A percentile compares a stretch with the other conserved stretches of the same genome.
These are phyloP conservation scores for Sporothrix luriei DNA, from an alignment of 2,329 filamentous ascomycete species.

Conservation along the genomic window DNA sequence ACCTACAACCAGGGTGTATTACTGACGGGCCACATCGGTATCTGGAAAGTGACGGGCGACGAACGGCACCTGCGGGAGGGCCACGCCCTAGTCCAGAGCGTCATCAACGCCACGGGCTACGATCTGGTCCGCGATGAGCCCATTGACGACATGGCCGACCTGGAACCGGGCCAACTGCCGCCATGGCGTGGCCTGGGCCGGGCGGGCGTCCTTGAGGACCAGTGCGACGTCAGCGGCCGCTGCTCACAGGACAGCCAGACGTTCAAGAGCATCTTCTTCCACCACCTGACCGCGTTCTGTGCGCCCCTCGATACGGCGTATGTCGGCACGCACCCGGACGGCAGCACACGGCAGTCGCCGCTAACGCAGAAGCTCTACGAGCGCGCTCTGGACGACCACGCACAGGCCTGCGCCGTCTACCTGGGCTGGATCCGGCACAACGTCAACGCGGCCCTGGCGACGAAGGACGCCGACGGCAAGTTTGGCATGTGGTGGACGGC, in stretches of 20 bases:
- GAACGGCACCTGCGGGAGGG: conserved; percentile 73
- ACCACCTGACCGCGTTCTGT: conserved; percentile 82
- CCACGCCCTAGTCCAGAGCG: conserved; percentile 71
- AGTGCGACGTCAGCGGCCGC: conserved; percentile 71
- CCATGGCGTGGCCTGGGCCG: conserved; percentile 76
- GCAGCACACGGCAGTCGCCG: background rate
- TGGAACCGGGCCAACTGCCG: conserved; percentile 47
- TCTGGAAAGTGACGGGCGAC: conserved; percentile 79
- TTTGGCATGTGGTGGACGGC: conserved; percentile 91
- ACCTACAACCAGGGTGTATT: conserved; percentile 96
- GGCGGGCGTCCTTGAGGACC: conserved; percentile 79
- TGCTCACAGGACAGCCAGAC: conserved; percentile 86
- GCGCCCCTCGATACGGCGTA: conserved; percentile 55
- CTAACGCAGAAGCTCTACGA: conserved; percentile 10
- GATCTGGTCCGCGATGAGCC: conserved; percentile 49
- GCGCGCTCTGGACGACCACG: conserved; percentile 50
- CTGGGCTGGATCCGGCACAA: conserved; percentile 78
- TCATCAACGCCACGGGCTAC: conserved; percentile 80
- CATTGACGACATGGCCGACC: conserved; percentile 46
- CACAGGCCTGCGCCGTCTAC: conserved; percentile 65
- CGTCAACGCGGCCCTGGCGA: conserved; percentile 69
- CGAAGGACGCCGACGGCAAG: conserved; percentile 65
- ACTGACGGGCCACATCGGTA: conserved; percentile 75
- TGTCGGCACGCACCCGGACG: background rate
- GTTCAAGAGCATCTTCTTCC: conserved; percentile 95